Conservation (phyloP, 305 asterid species). For the Fraxinus paxiana region DNA sequence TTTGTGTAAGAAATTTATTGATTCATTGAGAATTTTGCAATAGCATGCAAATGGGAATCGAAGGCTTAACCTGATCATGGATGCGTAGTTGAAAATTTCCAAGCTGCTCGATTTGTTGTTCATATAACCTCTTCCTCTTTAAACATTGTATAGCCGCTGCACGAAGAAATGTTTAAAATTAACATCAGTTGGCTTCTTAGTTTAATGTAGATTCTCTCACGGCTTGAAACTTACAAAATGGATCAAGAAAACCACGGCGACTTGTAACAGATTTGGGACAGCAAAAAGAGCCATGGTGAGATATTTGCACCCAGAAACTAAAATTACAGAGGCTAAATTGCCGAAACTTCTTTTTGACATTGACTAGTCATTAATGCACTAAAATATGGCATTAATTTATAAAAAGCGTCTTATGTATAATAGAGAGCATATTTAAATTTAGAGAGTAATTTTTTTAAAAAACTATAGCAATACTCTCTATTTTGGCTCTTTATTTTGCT, state of each 20-base stretch:
- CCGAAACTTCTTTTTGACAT: neutral
- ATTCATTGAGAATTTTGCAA: neutral
- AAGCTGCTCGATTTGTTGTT: conserved; percentile 57
- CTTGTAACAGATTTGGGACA: neutral
- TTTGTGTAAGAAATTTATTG: neutral
- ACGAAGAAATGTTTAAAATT: conserved; percentile 6
- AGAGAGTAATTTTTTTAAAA: neutral
- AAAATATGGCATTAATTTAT: neutral
- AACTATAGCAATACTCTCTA: neutral
- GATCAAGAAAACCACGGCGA: neutral
- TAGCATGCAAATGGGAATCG: neutral
- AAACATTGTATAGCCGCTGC: conserved; percentile 64
- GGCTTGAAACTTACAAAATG: neutral
- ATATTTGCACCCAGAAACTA: neutral
- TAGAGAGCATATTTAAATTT: neutral
- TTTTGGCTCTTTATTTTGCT: neutral
- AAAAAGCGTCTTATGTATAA: neutral
- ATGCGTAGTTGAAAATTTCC: conserved; percentile 61
- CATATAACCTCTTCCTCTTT: conserved; percentile 57
- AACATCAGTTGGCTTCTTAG: conserved; percentile 17
- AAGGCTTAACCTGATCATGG: conserved; percentile 49
- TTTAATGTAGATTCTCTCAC: neutral
- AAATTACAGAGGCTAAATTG: neutral
- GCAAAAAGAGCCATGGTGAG: neutral
- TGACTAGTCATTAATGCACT: neutral